phyloP scores from a whole-genome alignment of 805 yeast species.

The Monosporozyma servazzii region DNA sequence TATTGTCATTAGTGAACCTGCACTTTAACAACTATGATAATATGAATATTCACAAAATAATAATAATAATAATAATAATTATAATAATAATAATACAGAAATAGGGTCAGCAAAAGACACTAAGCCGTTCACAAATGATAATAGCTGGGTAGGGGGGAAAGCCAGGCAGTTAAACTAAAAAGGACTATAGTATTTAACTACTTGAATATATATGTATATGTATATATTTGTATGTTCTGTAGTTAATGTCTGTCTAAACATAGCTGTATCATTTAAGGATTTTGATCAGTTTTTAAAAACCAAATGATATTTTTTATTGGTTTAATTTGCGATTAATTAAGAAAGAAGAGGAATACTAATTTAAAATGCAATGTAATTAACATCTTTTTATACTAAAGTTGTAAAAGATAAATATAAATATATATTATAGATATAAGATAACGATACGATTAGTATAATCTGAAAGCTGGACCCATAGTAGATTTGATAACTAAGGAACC shows the following conservation, averaged over 20 bases:
- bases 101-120: not conserved
- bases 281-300: too few species aligned
- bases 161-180: too few species aligned
- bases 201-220: too few species aligned
- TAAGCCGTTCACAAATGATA: not conserved
- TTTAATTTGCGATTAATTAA: too few species aligned
- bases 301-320: too few species aligned
- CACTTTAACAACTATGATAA: not conserved
- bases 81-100: not conserved
- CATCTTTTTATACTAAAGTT: not conserved
- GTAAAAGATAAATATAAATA: not conserved
- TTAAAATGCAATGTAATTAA: not conserved
- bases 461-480: constrained; percentile 99
- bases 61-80: too few species aligned
- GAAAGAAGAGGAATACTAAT: not conserved
- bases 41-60: not conserved
- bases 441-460: constrained; percentile 76
- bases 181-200: too few species aligned
- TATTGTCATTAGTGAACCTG: not conserved
- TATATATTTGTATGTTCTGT: too few species aligned
- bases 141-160: too few species aligned
- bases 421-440: not conserved
- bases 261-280: too few species aligned
- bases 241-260: too few species aligned
- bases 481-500: constrained; percentile 98